Evolutionary conservation across 1,284 basidiomycete species (phyloP).

Genomic region (Spongiforma sp.): DNA sequence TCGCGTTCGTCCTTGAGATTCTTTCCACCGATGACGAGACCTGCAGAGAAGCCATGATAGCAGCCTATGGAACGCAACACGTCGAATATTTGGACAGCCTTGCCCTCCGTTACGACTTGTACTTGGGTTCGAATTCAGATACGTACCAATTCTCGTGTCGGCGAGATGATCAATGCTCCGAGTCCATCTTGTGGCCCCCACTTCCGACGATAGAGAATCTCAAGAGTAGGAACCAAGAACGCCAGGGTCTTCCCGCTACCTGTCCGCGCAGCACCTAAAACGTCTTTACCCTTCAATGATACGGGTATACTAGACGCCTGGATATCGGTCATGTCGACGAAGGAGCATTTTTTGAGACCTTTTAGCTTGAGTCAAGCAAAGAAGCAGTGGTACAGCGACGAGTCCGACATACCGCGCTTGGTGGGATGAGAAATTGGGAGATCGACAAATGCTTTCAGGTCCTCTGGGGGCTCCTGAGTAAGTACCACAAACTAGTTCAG

Average conservation of each 20-base stretch:
- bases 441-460: constrained; percentile 60
- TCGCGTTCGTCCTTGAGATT: constrained; percentile 94
- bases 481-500: constrained; percentile 15
- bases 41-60: constrained; percentile 92
- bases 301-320: constrained; percentile 68
- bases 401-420: constrained; percentile 59
- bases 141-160: constrained; percentile 89
- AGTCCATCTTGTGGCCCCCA: constrained; percentile 88
- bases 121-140: constrained; percentile 4
- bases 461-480: constrained; percentile 51
- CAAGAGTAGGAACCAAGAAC: constrained; percentile 80
- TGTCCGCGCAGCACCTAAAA: constrained; percentile 81
- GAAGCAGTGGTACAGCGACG: not conserved
- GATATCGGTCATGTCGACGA: constrained; percentile 87
- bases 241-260: constrained; percentile 88
- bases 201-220: constrained; percentile 73
- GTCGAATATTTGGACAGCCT: constrained; percentile 98
- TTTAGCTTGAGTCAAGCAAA: constrained; percentile 30
- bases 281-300: constrained; percentile 69
- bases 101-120: constrained; percentile 9
- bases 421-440: constrained; percentile 74
- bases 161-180: constrained; percentile 93
- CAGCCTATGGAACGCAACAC: constrained; percentile 92
- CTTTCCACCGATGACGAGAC: constrained; percentile 97
- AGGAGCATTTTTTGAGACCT: constrained; percentile 88